Evolutionary conservation across 140 eudicot genomes (phyloP), one percentile per base, ranked within the genome.

Genomic region (Stevia rebaudiana): DNA sequence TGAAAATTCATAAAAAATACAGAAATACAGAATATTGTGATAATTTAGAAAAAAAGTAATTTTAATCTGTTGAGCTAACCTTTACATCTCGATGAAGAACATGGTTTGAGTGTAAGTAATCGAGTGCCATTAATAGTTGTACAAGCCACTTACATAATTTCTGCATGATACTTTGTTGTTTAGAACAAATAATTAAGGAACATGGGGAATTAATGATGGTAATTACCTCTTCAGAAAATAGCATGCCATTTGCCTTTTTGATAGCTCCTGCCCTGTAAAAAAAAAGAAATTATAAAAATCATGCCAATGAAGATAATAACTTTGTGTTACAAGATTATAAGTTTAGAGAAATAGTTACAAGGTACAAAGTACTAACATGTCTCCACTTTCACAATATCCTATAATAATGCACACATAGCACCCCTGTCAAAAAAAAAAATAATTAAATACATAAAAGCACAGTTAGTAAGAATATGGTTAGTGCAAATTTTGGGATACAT

Each of bases 81-180:
- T 92, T 92, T 63, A 92, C 96, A 85, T 92, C 98, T 19, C 98
- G 98, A 69, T 92, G 98, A 77, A 92, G 98, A 76, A 88, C 88
- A 78, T 88, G 96, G 70, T 81, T 92, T 36, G 28, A 74, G 85
- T 92, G 98, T 56, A 92, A 74, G 72, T 92, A 92, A 71, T 92
- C 96, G 5, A 88, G 94, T 0, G 98, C 98, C 94, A 92, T 88
- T 35, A 88, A 85, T 25, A 88, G 89, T 85, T 92, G 98, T 63
- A 88, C 96, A 73, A 92, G 90, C 98, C 98, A 92, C 74, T 74
- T 85, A 43, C 96, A 91, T 40, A 89, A 84, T 64, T 83, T 89
- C 97, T 89, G 86, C 68, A 72, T 19, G 57, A 68, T 12, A 64
- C 23, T 66, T 58, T 56, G 30, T 39, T 43, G 44, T 60, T 63